Evolutionary conservation across 768 basidiomycete species (phyloP), one percentile per base, ranked within the genome.

Genomic region (Gymnopilus dilepis): DNA sequence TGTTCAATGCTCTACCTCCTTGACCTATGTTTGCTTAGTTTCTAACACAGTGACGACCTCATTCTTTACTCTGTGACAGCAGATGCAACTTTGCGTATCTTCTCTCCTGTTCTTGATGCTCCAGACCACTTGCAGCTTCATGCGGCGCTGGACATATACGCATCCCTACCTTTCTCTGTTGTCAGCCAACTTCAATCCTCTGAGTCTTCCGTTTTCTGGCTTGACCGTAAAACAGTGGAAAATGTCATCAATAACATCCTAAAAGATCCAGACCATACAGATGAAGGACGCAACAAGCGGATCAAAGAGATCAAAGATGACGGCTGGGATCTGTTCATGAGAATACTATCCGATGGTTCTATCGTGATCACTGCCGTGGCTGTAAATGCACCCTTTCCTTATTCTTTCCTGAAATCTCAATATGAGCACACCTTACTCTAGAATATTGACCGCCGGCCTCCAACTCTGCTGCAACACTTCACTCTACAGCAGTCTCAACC

Each of bases 381-480:
- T 59, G 92, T 92, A 73, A 72, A 90, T 76, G 51, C 38, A 12
- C 9, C 21, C 30, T 13, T 26, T 26, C 9, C 6, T 9, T 28
- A n/a, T 28, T 9, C n/a, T 50, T 17, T 30, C 15, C 15, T 13
- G n/a, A 40, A n/a, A 21, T 22, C 24, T 17, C 21, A 26, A 15
- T 42, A 30, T 43, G 24, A 56, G 43, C 61, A 34, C 33, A 34
- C 50, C 28, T 21, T 48, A 56, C 34, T 41, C 43, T 31, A 96
- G 95, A 94, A 97, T 74, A 86, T 97, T 65, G 95, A 97, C 69
- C 82, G 91, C 15, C 85, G 89, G 65, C 95, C 95, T 6, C 95
- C 95, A 8, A 94, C 92, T 2, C 79, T 95, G 3, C 78, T 94
- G 28, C 85, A 83, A 68, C 88, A 90, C 61, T 91, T 92, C 72